phyloP scores from a whole-genome alignment of 495 filamentous ascomycete genomes.

The Aspergillus wentii region DNA sequence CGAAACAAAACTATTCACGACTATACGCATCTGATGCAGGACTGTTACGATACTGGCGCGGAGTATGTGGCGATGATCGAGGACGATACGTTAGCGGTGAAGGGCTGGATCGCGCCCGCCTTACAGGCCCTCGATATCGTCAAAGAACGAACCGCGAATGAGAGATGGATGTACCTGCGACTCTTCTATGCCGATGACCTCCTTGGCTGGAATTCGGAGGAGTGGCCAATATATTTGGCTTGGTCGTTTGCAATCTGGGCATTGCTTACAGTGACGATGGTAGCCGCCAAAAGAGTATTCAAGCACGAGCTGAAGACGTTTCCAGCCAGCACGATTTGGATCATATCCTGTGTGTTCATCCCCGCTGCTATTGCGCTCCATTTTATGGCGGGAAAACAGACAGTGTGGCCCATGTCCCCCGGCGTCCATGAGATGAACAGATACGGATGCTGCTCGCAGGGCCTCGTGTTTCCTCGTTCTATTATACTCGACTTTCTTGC shows the following conservation, averaged over 20 bases:
- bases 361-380: slow-evolving; percentile 24
- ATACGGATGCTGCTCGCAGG: slow-evolving; percentile 48
- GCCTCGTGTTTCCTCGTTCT: slow-evolving; percentile 34
- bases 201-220: slow-evolving; percentile 49
- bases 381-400: slow-evolving; percentile 26
- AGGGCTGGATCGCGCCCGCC: neutral
- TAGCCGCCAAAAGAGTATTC: slow-evolving; percentile 4
- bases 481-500: slow-evolving; percentile 17
- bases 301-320: slow-evolving; percentile 7
- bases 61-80: neutral
- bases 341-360: slow-evolving; percentile 17
- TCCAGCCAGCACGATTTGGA: slow-evolving; percentile 11
- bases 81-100: neutral
- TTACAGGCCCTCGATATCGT: neutral
- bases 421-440: slow-evolving; percentile 44
- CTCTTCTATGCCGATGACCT: slow-evolving; percentile 53
- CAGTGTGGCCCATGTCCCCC: slow-evolving; percentile 25
- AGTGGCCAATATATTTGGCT: slow-evolving; percentile 22
- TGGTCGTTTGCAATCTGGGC: slow-evolving; percentile 9
- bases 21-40: slow-evolving; percentile 9
- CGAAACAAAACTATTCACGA: slow-evolving; percentile 14
- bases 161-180: slow-evolving; percentile 44
- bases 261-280: slow-evolving; percentile 5
- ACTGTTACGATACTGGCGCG: slow-evolving; percentile 13
- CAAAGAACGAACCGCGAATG: neutral